Evolutionary conservation across 78 protist species (phyloP).

Genomic region (Polysphondylium violaceum): DNA sequence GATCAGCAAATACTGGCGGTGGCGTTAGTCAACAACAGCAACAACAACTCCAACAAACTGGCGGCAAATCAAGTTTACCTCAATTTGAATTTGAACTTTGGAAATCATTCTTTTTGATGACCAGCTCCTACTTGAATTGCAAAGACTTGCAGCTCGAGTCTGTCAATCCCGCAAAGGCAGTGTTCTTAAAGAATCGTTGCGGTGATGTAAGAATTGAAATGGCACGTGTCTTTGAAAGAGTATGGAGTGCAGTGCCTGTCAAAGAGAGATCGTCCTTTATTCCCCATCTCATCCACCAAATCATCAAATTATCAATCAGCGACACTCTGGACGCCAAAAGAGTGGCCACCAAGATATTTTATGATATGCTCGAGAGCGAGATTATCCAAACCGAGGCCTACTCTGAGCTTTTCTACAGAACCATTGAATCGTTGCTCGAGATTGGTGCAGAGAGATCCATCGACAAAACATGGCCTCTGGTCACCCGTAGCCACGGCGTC

Average conservation of each 20-base stretch:
- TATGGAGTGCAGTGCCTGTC: constrained; percentile 62
- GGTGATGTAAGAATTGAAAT: constrained; percentile 78
- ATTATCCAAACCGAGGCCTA: constrained; percentile 30
- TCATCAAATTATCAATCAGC: constrained; percentile 47
- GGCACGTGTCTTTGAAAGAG: constrained; percentile 75
- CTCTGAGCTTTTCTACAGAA: constrained; percentile 26
- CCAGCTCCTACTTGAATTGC: constrained; percentile 61
- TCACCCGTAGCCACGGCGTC: not conserved
- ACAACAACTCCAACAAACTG: not conserved
- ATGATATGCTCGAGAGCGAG: constrained; percentile 72
- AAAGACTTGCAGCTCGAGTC: constrained; percentile 71
- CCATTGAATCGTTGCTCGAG: constrained; percentile 41
- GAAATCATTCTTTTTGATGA: constrained; percentile 69
- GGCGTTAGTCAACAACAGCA: not conserved
- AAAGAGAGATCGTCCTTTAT: constrained; percentile 60
- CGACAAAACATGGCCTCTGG: constrained; percentile 52
- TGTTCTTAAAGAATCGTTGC: constrained; percentile 60
- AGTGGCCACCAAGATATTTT: constrained; percentile 67
- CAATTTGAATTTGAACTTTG: constrained; percentile 57
- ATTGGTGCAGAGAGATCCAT: not conserved
- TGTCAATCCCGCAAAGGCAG: constrained; percentile 79
- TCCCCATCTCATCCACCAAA: constrained; percentile 40
- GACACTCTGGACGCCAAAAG: constrained; percentile 71
- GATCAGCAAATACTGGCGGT: constrained; percentile 19
- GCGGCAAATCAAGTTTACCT: too few relatives aligned